Conservation (phyloP, 345 rosid genomes). For the Gossypium australe region DNA sequence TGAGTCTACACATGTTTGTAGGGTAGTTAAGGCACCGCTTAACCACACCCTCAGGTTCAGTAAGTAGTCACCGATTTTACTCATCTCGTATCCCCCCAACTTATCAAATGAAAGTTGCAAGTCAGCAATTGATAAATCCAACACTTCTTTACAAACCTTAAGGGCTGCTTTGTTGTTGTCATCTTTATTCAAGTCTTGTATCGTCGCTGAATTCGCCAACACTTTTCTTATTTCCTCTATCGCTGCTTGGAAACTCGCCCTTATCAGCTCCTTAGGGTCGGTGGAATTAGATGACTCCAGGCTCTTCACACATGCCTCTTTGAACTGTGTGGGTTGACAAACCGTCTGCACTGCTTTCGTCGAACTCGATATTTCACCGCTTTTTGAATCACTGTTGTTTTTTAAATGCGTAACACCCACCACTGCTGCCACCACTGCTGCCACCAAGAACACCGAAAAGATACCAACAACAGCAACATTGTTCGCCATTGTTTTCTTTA, state of each 20-base stretch:
- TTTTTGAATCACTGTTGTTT: not conserved
- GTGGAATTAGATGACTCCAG: not conserved
- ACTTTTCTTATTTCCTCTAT: conserved; percentile 16
- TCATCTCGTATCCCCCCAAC: not conserved
- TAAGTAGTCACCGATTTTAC: not conserved
- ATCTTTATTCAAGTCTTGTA: not conserved
- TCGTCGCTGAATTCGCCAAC: not conserved
- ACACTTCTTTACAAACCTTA: not conserved
- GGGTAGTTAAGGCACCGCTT: not conserved
- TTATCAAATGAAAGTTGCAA: too few species aligned
- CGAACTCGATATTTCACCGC: not conserved
- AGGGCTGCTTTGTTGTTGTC: not conserved
- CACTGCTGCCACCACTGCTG: conserved; percentile 52
- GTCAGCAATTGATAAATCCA: not conserved
- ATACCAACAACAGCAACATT: conserved; percentile 37
- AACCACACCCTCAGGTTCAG: not conserved
- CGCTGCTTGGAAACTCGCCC: conserved; percentile 39
- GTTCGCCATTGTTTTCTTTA: conserved; percentile 21
- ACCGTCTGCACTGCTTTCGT: conserved; percentile 29
- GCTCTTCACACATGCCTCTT: conserved; percentile 40
- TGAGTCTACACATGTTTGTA: not conserved
- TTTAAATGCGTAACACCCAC: conserved; percentile 11
- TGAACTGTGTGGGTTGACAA: conserved; percentile 59
- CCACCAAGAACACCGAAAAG: conserved; percentile 48
- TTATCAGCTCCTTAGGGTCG: conserved; percentile 45